These are phyloP conservation scores for Lentinula detonsa DNA, from an alignment of 768 basidiomycete genomes.

Conservation along the genomic window DNA sequence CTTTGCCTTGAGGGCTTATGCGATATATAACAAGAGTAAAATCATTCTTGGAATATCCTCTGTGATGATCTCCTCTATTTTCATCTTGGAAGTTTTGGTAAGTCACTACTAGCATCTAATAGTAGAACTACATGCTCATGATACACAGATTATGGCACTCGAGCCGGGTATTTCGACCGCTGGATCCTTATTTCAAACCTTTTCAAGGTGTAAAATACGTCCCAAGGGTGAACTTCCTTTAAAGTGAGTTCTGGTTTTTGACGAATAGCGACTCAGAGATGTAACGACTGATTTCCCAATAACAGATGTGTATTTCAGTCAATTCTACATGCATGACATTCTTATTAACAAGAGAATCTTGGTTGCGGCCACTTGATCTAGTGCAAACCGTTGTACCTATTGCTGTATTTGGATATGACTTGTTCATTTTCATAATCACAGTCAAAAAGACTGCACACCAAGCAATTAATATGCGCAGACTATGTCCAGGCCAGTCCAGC, in stretches of 20 bases:
- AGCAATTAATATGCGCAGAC: neutral
- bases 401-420: neutral
- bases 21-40: neutral
- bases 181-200: neutral
- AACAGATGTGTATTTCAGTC: neutral
- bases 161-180: neutral
- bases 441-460: neutral
- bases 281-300: too few species aligned
- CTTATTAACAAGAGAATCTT: neutral
- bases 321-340: neutral
- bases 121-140: neutral
- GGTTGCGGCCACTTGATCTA: neutral
- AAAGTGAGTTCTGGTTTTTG: neutral
- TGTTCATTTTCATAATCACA: neutral
- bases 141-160: neutral
- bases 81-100: neutral
- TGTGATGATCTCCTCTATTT: neutral
- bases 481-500: neutral
- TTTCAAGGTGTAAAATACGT: neutral
- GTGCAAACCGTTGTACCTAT: neutral
- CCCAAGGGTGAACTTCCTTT: neutral
- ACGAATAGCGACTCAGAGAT: too few species aligned
- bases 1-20: neutral
- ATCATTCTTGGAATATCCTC: neutral
- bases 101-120: neutral